Base-by-base conservation (phyloP, 352 stramenopile species). In the Paralagenidium karlingii region DNA sequence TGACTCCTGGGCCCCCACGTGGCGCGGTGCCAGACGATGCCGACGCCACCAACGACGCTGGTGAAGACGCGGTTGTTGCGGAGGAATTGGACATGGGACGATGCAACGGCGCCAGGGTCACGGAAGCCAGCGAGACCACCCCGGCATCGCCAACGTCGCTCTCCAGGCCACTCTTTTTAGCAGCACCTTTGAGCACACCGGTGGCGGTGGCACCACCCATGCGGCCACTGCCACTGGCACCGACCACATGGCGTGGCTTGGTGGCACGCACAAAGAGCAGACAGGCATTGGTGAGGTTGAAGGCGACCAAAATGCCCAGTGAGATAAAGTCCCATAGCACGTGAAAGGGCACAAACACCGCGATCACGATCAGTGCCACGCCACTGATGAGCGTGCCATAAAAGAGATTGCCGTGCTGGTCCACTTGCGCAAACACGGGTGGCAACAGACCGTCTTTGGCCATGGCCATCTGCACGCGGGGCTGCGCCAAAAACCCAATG, bases 401-500 rank as follows among this genome's bases (percentile, higher is more conserved):
- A 26, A 94, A 85, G 0, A 91, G 43, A 32, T 83, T 90, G 8
- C 75, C 77, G 13, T 82, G 67, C 2, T 29, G 34, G 48, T 93
- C 75, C 3, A 92, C 50, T 1, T 49, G 22, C 0, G 71, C 69
- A 66, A 98, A 97, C 10, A 85, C 51, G 4, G 34, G 34, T 0
- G 94, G 92, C 24, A 98, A 45, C 3, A 98, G 56, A 1, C 93
- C 93, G 53, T 98, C 94, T 22, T 82, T 79, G 1, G 88, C 81
- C 78, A 97, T 92, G 1, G 90, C 87, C 51, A 87, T 96, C 47
- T 79, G 62, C 31, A 90, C 69, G 5, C 86, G 67, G 3, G 90
- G 91, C 51, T 98, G 93, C 3, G 93, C 88, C 21, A 97, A 56
- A 28, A 97, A 94, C 10, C 82, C 90, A 24, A 98, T 94, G 26